Base-by-base conservation (phyloP, 352 stramenopile genomes). In the Phytophthora hibernalis region DNA sequence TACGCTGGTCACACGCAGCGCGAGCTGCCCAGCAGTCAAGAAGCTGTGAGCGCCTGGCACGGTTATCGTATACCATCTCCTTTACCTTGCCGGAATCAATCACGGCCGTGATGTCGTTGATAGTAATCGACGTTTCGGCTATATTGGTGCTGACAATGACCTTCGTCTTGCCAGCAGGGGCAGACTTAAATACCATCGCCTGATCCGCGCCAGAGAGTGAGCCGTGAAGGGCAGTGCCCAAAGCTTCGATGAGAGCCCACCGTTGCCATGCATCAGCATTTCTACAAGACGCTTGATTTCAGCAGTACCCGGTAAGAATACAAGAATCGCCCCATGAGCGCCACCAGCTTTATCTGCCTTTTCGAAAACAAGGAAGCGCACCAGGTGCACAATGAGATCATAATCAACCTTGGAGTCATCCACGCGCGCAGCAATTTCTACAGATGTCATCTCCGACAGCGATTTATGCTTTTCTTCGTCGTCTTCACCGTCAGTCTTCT, bases 381-480 rank as follows among this genome's bases (percentile, higher is more conserved):
- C 63, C 15, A 98, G 70, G 30, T 90, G 75, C n/a, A 86, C 79
- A 22, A 96, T 92, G 18, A 98, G 68, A 45, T 98, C 90, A 72
- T 98, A 98, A 74, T 99, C 97, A 28, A 98, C 97, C 11, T 93
- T 74, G 18, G 79, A 85, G 74, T 98, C 91, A 61, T 98, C 93
- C 40, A 97, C 68, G 31, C 88, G 80, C 33, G 81, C 68, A 18
- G 94, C 72, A 33, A 92, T 72, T 57, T 91, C 74, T 11, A 75
- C 55, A 0, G 79, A 65, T 1, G 78, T 77, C 51, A 88, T 65
- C 7, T 79, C 59, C 0, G 55, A 65, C 20, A 82, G 24, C 0
- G 60, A 44, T 31, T 83, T 80, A 0, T 61, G 54, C 9, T 77
- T 74, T 24, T 76, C 52, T 13, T 62, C 57, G 1, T 31, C 40